Evolutionary conservation across 2,329 filamentous ascomycete species (phyloP), one percentile per base, ranked within the genome.

Genomic region (Claviceps africana): DNA sequence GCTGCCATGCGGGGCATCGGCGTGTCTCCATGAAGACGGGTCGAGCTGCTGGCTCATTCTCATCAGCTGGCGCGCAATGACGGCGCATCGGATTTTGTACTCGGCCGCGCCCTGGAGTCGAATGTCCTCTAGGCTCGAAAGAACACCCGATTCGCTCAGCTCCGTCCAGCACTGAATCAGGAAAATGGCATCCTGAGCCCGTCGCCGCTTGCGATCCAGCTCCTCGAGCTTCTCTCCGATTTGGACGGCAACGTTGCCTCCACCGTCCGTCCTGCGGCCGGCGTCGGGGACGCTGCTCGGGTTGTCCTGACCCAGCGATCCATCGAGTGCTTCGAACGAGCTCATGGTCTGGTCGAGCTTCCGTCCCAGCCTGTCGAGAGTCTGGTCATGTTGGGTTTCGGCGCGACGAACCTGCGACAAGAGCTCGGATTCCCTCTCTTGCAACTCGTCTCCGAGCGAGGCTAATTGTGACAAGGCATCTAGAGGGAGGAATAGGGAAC

Each of bases 111-210:
- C 88, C 58, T 89, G 85, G 57, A 87, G 79, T 62, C 91, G 80
- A 54, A 97, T 83, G 57, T 94, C 89, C 66, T 97, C 88, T 47
- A 98, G 70, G n/a, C 85, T 83, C 9, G 86, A 85, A 52, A 97
- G 76, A 59, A 93, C 83, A 3, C 93, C 93, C 9, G 85, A 84
- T 62, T 95, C 90, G 67, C 85, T 90, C 60, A 98, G 88, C 63
- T 97, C 91, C 42, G 88, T 82, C 91, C 93, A 98, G 71, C 93
- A 98, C 65, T 95, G 86, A 57, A 98, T 89, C 54, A 98, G 70
- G 65, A 97, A 97, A 64, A 87, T 91, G 55, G 93, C 90, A 71
- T 98, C 93, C 65, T 93, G 78, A 33, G 93, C 93, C 54, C 91
- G 77, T 64, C 88, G 84, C 59, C 90, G 77, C 70, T 98, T 95